phyloP scores from a whole-genome alignment of 148 eudicot species.

The Salicornia ramosissima region DNA sequence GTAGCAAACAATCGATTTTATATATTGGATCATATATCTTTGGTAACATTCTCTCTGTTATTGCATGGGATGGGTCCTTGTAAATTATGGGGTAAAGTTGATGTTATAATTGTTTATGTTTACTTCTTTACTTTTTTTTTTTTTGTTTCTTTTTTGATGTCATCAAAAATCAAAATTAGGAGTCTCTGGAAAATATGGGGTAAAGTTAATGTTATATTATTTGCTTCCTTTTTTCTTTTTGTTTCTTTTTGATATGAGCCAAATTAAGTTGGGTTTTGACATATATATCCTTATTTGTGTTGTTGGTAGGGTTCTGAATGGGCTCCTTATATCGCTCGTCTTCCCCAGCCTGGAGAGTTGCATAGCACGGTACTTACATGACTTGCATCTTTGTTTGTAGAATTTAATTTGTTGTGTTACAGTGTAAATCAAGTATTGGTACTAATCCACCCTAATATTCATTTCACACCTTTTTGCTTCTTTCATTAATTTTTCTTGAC shows the following conservation, averaged over 20 bases:
- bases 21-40: no score
- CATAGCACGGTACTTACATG: constrained; percentile 51
- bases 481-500: background rate
- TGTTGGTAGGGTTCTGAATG: constrained; percentile 56
- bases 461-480: background rate
- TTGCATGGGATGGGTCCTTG: no score
- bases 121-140: no score
- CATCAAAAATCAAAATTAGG: no score
- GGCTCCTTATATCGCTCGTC: constrained; percentile 67
- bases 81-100: no score
- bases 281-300: constrained; percentile 6
- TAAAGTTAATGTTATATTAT: background rate
- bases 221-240: background rate
- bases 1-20: background rate
- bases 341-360: constrained; percentile 59
- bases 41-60: no score
- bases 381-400: background rate
- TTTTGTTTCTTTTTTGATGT: no score
- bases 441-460: background rate
- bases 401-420: background rate
- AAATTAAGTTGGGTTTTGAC: background rate
- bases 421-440: background rate
- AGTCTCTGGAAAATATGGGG: background rate
- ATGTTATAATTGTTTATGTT: no score
- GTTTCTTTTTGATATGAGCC: background rate